These are phyloP conservation scores for Apiotrichum montevideense DNA, from an alignment of 1,284 basidiomycete species.

Conservation along the genomic window DNA sequence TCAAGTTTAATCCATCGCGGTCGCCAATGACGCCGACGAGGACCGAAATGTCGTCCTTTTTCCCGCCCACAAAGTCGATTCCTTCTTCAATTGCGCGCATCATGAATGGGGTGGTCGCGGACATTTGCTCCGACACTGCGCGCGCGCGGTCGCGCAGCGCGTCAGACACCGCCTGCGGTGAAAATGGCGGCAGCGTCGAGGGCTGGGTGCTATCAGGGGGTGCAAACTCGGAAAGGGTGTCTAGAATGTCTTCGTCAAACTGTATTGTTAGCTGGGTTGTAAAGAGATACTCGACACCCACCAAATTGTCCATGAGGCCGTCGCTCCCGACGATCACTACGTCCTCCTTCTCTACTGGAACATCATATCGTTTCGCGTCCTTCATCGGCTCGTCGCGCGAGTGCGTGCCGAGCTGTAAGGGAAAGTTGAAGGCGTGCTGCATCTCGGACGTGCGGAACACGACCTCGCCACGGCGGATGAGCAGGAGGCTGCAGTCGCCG, in stretches of 20 bases:
- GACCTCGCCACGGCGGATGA: slow-evolving; percentile 69
- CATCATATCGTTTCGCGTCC: slow-evolving; percentile 64
- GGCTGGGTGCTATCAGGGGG: slow-evolving; percentile 22
- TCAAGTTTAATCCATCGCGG: slow-evolving; percentile 17
- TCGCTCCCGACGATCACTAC: slow-evolving; percentile 85
- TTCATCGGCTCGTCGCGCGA: slow-evolving; percentile 61
- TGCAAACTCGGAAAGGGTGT: slow-evolving; percentile 71
- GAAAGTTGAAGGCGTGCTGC: slow-evolving; percentile 94
- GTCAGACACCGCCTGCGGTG: slow-evolving; percentile 52
- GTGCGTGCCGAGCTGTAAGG: slow-evolving; percentile 68
- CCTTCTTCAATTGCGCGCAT: slow-evolving; percentile 54
- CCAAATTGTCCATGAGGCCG: slow-evolving; percentile 83
- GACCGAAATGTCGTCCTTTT: slow-evolving; percentile 45
- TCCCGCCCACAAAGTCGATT: slow-evolving; percentile 49
- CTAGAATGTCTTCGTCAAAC: slow-evolving; percentile 90
- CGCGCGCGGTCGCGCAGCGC: slow-evolving; percentile 51
- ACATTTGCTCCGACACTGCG: slow-evolving; percentile 50
- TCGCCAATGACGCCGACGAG: slow-evolving; percentile 44
- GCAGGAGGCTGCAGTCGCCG: slow-evolving; percentile 84
- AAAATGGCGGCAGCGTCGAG: slow-evolving; percentile 40
- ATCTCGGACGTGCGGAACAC: slow-evolving; percentile 87
- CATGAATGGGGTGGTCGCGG: slow-evolving; percentile 53
- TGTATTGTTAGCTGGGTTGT: slow-evolving; percentile 8
- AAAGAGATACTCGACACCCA: slow-evolving; percentile 20
- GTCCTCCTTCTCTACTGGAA: slow-evolving; percentile 77